Base-by-base conservation (phyloP, 169 alveolate genomes). In the Plasmodium knowlesi region DNA sequence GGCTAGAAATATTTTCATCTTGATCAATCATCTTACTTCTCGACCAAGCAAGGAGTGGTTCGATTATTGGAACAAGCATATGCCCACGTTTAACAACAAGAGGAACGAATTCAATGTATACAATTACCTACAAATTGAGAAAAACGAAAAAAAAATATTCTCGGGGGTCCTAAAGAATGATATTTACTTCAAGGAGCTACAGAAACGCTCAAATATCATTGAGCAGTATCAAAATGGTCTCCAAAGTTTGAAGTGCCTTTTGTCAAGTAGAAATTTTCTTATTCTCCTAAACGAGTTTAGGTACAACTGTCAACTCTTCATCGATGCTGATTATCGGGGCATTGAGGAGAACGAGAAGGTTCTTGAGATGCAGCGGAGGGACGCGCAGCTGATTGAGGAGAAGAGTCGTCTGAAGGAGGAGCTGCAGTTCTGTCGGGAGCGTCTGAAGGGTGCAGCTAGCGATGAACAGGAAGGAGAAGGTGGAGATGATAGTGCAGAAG, bases 261-360 rank as follows among this genome's bases (percentile, higher is more conserved):
- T 88, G 72, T 22, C 89, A 57, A 79, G 30, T 78, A 78, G 81
- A 34, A 88, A 88, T 12, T 88, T 88, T 28, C 25, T 88, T 9
- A 46, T 12, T 37, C 41, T 78, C 14, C 74, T 88, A 4, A 88
- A 88, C 37, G 94, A 88, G 34, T 88, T 88, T 32, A 32, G 94
- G 32, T 88, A 88, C 71, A 88, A 88, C 9, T 78, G 89, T 28
- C 94, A 88, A 25, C 25, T 88, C 6, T 78, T 88, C 19, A 88
- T 88, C 14, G 94, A 88, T 78, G 94, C 94, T 3, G 94, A 88
- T 78, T 88, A 88, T 88, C 67, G 89, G 14, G 86, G 81, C n/a
- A 88, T 88, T 34, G 94, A 88, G 46, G 94, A 88, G 46, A 79
- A 88, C 54, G 88, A 88, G 39, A 76, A 78, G 4, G 54, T 88